phyloP scores from a whole-genome alignment of 1,284 basidiomycete species.

The Cystobasidium sp. region DNA sequence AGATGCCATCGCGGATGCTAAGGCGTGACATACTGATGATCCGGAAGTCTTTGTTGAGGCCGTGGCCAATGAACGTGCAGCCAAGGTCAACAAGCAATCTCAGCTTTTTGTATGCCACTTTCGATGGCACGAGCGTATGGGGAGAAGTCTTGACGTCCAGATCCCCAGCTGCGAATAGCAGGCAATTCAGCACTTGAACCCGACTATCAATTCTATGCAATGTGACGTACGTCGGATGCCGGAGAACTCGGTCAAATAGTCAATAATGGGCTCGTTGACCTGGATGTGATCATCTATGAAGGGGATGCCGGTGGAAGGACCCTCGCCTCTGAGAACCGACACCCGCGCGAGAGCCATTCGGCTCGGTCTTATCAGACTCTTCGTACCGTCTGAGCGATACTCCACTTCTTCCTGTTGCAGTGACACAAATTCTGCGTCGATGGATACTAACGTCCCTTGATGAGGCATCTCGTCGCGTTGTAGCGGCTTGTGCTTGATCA shows the following conservation, averaged over 20 bases:
- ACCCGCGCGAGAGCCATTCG: conserved; percentile 91
- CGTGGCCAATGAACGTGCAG: conserved; percentile 97
- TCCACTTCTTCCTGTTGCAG: conserved; percentile 98
- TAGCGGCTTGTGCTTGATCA: conserved; percentile 79
- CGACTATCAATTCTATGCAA: neutral
- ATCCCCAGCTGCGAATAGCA: conserved; percentile 71
- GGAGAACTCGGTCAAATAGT: conserved; percentile 95
- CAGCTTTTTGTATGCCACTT: conserved; percentile 98
- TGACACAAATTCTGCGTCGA: conserved; percentile 97
- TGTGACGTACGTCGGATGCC: conserved; percentile 81
- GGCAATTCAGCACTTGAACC: neutral
- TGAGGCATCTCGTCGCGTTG: conserved; percentile 76
- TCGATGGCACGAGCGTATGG: conserved; percentile 90
- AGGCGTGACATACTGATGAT: conserved; percentile 80
- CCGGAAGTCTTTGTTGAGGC: conserved; percentile 97
- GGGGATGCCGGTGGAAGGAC: conserved; percentile 74
- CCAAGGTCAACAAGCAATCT: conserved; percentile 89
- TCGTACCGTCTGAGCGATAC: conserved; percentile 89
- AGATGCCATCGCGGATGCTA: neutral
- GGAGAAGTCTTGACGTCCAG: conserved; percentile 80
- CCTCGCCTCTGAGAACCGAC: conserved; percentile 87
- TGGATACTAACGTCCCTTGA: conserved; percentile 85
- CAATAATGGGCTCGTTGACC: conserved; percentile 90
- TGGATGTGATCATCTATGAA: conserved; percentile 99
- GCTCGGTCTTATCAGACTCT: conserved; percentile 87